Conservation (phyloP, 768 basidiomycete genomes). For the Panellus pusillus region DNA sequence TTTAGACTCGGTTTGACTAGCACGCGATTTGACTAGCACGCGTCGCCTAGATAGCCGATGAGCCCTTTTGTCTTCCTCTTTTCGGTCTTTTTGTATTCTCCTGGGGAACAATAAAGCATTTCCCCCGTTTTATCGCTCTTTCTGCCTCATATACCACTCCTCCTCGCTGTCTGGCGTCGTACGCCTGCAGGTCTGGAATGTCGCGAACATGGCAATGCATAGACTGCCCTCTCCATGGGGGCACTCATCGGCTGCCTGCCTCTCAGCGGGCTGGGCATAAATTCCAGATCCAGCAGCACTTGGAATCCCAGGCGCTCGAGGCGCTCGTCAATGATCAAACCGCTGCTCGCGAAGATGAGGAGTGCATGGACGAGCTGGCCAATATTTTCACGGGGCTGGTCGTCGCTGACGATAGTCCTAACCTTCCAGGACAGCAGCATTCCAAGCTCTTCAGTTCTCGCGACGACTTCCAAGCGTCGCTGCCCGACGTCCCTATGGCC, state of each 20-base stretch:
- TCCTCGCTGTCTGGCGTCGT: background rate
- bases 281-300: background rate
- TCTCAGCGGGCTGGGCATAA: background rate
- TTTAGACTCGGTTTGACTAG: too few relatives aligned
- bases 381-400: background rate
- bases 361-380: background rate
- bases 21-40: too few relatives aligned
- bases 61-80: too few relatives aligned
- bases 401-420: background rate
- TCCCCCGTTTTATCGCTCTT: background rate
- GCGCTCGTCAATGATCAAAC: background rate
- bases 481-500: background rate
- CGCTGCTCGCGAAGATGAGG: background rate
- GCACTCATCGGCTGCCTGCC: background rate
- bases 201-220: background rate
- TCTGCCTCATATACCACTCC: background rate
- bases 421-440: background rate
- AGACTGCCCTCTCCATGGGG: background rate
- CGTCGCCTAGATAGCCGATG: too few relatives aligned
- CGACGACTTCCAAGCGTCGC: constrained; percentile 1
- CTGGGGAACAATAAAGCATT: too few relatives aligned
- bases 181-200: background rate
- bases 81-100: too few relatives aligned
- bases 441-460: constrained; percentile 9
- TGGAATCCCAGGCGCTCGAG: background rate